These are phyloP conservation scores for Paramecium primaurelia DNA, from an alignment of 73 alveolate species.

Conservation along the genomic window DNA sequence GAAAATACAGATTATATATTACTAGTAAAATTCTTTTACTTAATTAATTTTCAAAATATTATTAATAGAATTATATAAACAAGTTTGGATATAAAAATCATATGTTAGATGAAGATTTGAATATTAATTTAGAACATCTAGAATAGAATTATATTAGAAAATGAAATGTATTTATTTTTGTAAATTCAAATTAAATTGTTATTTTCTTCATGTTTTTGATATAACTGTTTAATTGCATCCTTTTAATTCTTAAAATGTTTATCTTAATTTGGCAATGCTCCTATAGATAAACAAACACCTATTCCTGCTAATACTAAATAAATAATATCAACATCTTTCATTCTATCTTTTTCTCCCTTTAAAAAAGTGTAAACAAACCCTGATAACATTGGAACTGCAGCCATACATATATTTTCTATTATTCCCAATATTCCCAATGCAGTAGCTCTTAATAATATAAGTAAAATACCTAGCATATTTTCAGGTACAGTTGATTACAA, in stretches of 20 bases:
- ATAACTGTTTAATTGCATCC: background rate
- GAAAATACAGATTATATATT: no score
- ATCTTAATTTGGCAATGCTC: background rate
- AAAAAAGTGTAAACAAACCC: background rate
- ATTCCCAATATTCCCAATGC: slow-evolving; percentile 10
- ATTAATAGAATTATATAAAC: no score
- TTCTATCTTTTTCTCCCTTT: background rate
- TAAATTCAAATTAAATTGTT: background rate
- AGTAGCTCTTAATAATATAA: slow-evolving; percentile 2
- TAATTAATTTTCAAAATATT: no score
- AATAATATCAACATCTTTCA: slow-evolving; percentile 12
- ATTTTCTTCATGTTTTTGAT: background rate
- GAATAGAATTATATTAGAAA: background rate
- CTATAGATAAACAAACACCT: background rate
- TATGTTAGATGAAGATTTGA: no score
- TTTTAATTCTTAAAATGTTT: background rate
- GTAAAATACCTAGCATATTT: background rate
- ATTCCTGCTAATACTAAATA: slow-evolving; percentile 7
- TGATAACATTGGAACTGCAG: background rate
- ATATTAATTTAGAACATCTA: background rate
- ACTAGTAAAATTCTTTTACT: no score
- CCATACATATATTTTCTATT: background rate
- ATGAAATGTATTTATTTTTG: background rate
- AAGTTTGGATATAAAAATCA: no score
- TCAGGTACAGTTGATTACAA: slow-evolving; percentile 17